A percentile compares a stretch with the other conserved stretches of the same genome.
Evolutionary conservation across 768 basidiomycete genomes (phyloP).

Genomic region (Hericium alpestre): DNA sequence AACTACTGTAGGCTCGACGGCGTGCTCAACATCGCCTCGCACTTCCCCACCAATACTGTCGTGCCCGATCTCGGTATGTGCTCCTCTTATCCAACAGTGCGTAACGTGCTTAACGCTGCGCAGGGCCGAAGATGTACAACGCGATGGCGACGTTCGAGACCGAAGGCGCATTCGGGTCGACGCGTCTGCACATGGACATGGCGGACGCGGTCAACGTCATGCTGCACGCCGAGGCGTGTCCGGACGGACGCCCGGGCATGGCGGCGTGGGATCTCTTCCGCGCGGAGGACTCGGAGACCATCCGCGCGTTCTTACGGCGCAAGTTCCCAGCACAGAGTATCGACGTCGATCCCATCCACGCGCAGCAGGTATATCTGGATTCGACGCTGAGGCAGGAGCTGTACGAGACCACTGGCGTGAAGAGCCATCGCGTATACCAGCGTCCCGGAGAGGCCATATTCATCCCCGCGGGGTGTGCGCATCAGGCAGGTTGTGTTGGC

Average conservation of each 20-base stretch:
- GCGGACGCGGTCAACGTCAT: constrained; percentile 85
- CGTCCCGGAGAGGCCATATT: constrained; percentile 88
- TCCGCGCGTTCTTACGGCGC: constrained; percentile 63
- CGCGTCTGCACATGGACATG: constrained; percentile 85
- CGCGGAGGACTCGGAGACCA: constrained; percentile 67
- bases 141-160: constrained; percentile 61
- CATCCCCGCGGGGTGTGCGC: constrained; percentile 89
- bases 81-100: neutral
- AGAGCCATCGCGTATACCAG: constrained; percentile 79
- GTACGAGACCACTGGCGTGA: constrained; percentile 56
- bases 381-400: constrained; percentile 54
- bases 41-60: constrained; percentile 72
- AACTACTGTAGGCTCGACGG: constrained; percentile 86
- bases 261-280: constrained; percentile 91
- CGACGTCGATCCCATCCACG: constrained; percentile 76
- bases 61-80: constrained; percentile 68
- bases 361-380: constrained; percentile 81
- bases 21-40: constrained; percentile 76
- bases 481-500: constrained; percentile 50
- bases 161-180: constrained; percentile 64
- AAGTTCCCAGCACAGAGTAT: constrained; percentile 45
- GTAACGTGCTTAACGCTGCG: neutral
- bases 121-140: constrained; percentile 52
- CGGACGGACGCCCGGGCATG: constrained; percentile 56
- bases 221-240: constrained; percentile 52